Evolutionary conservation across 2,329 filamentous ascomycete genomes (phyloP).

Genomic region (Alternaria longipes): DNA sequence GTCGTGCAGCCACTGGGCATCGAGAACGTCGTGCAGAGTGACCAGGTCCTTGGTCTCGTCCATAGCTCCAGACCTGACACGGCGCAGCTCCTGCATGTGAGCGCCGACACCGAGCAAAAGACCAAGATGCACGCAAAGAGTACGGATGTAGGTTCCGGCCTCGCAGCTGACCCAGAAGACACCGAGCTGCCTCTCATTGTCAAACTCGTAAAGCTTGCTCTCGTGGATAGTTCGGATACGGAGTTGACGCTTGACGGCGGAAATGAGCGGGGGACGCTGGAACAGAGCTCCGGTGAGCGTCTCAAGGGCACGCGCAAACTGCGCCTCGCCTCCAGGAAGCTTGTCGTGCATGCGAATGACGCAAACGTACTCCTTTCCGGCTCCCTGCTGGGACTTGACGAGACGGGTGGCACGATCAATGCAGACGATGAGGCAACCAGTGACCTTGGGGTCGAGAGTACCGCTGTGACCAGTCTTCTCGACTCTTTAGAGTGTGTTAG

Average conservation of each 20-base stretch:
- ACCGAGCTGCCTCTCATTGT: conserved; percentile 95
- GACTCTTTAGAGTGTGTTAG: conserved; percentile 62
- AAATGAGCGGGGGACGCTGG: conserved; percentile 96
- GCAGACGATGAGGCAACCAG: conserved; percentile 92
- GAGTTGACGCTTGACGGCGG: conserved; percentile 97
- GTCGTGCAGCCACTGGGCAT: conserved; percentile 95
- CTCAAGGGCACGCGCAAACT: conserved; percentile 93
- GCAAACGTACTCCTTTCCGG: conserved; percentile 98
- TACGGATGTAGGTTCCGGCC: conserved; percentile 98
- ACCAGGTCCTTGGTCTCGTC: conserved; percentile 88
- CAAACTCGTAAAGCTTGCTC: conserved; percentile 93
- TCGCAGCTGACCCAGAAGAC: conserved; percentile 99
- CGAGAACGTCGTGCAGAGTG: conserved; percentile 92
- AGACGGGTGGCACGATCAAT: conserved; percentile 96
- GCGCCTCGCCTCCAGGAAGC: conserved; percentile 89
- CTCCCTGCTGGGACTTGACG: conserved; percentile 98
- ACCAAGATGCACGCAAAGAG: conserved; percentile 93
- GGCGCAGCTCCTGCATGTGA: conserved; percentile 97
- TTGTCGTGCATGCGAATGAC: conserved; percentile 96
- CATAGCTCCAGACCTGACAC: conserved; percentile 95
- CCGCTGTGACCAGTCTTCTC: conserved; percentile 99
- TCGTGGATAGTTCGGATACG: conserved; percentile 98
- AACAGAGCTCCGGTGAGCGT: conserved; percentile 96
- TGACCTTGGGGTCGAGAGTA: conserved; percentile 98
- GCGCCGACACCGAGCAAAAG: conserved; percentile 82